Evolutionary conservation across 2,329 filamentous ascomycete genomes (phyloP), one percentile per base, ranked within the genome.

Genomic region (Lasiodiplodia sp.): DNA sequence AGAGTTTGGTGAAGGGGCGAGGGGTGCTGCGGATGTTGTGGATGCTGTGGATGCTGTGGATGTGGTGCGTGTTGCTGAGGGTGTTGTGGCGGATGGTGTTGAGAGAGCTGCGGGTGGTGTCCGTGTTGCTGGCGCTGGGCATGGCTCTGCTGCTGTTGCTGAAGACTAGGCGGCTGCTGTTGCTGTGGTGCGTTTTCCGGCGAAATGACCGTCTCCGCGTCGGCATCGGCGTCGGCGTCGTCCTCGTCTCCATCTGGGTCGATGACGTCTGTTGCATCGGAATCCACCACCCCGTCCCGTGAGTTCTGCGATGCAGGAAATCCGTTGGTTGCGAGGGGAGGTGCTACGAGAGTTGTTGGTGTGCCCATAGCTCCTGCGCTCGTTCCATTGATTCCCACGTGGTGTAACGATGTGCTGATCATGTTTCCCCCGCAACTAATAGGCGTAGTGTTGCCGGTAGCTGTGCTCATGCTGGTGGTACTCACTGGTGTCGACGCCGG

Each of bases 211-310:
- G 67, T 64, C 23, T 66, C 68, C 5, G 37, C 68, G n/a, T 69
- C 68, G 18, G 62, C 68, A 28, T 69, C 68, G 4, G 53, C 68
- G n/a, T 69, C 68, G 0, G 67, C 58, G 14, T 69, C 68, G 6
- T 66, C 60, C n/a, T 58, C 68, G 2, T 65, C 60, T 1, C 49
- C 62, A 16, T 69, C 67, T 11, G 52, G 57, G 34, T 65, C 55
- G 25, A 68, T 68, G 2, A 68, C 58, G 6, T 68, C 67, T 3
- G 67, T 68, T 21, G 58, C 67, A 21, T 68, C 67, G 21, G 67
- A 68, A 34, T 64, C 67, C 28, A 57, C 25, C 4, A 65, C 31
- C 2, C 67, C 67, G 28, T 68, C 67, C 18, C 58, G 37, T 37
- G 66, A 53, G 51, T 31, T 53, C 16, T 49, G 40, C 6, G 66